Conservation (phyloP, 352 stramenopile species). For the Phytopythium litorale region DNA sequence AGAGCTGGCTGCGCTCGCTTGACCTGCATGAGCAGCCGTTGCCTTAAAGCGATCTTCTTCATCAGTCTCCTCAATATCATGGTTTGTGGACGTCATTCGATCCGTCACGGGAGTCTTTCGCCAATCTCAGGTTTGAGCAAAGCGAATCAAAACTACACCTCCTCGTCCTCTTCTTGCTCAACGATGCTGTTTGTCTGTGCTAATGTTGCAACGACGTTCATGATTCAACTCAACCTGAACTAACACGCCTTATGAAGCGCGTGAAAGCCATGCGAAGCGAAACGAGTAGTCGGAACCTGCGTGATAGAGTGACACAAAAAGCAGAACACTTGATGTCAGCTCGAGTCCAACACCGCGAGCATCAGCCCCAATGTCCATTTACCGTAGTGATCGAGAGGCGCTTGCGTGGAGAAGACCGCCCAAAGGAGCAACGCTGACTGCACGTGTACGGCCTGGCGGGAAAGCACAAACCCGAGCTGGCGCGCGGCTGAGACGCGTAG, state of each 20-base stretch:
- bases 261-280: background rate
- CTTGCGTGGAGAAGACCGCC: slow-evolving; percentile 1
- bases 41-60: background rate
- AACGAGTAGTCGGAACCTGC: slow-evolving; percentile 1
- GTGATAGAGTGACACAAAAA: background rate
- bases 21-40: slow-evolving; percentile 7
- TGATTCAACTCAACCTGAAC: too few species aligned
- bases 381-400: background rate
- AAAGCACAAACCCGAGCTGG: slow-evolving; percentile 64
- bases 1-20: slow-evolving; percentile 60
- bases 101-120: too few species aligned
- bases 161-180: too few species aligned
- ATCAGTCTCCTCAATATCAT: too few species aligned
- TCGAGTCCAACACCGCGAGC: background rate
- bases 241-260: background rate
- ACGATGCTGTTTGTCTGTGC: too few species aligned
- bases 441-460: slow-evolving; percentile 14
- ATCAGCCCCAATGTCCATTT: background rate
- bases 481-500: slow-evolving; percentile 46
- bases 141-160: too few species aligned
- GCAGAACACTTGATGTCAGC: too few species aligned
- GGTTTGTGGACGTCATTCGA: too few species aligned
- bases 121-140: background rate
- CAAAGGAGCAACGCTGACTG: slow-evolving; percentile 19
- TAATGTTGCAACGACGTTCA: too few species aligned